Evolutionary conservation across 1,284 basidiomycete species (phyloP).

Genomic region (Puccinia triticina): DNA sequence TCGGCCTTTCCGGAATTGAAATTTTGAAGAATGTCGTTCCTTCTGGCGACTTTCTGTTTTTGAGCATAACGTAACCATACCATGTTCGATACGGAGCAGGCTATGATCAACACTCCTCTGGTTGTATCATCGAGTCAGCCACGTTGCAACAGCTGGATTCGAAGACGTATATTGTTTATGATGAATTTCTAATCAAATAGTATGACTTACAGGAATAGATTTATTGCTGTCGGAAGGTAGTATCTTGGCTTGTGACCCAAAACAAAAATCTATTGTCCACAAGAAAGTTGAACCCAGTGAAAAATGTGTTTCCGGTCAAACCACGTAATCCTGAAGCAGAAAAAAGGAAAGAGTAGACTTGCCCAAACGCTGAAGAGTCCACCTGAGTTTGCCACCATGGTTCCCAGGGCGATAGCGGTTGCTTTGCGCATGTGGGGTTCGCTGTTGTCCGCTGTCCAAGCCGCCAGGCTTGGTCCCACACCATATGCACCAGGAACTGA

Average conservation of each 20-base stretch:
- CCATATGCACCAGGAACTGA: constrained; percentile 28
- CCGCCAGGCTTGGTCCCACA: neutral
- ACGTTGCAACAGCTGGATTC: neutral
- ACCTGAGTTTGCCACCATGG: neutral
- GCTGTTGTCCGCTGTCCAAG: constrained; percentile 22
- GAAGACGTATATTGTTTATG: neutral
- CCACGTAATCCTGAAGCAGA: too few relatives aligned
- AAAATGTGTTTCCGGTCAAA: neutral
- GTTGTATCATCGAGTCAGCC: neutral
- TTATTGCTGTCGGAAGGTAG: constrained; percentile 15
- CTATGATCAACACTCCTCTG: constrained; percentile 18
- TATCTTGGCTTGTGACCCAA: constrained; percentile 20
- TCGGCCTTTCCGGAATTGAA: neutral
- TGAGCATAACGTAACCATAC: neutral
- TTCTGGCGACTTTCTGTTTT: neutral
- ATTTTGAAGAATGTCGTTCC: neutral
- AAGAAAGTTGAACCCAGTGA: neutral
- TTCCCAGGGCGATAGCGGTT: constrained; percentile 13
- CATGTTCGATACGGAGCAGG: neutral
- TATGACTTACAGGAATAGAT: neutral
- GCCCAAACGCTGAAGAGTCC: constrained; percentile 30
- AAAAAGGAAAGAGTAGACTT: neutral
- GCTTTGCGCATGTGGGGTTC: constrained; percentile 27
- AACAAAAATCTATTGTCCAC: neutral
- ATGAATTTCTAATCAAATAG: neutral